These are phyloP conservation scores for Tausonia pullulans DNA, from an alignment of 1,284 basidiomycete genomes.

Conservation along the genomic window DNA sequence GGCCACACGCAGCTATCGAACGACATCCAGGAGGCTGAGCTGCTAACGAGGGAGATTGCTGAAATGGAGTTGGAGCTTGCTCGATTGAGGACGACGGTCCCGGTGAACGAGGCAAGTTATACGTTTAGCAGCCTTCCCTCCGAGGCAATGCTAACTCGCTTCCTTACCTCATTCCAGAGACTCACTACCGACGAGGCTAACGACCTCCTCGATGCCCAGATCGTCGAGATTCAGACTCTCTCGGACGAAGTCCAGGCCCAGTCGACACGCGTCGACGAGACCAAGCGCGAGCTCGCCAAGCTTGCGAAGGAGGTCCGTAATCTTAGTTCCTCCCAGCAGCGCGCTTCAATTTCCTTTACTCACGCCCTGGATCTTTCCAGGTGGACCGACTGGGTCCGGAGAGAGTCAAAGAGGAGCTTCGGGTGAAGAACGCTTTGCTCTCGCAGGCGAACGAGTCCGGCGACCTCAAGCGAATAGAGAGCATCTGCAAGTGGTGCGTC, in stretches of 20 bases:
- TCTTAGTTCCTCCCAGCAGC: background rate
- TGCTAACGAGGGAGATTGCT: conserved; percentile 58
- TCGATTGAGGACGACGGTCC: conserved; percentile 59
- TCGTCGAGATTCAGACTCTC: conserved; percentile 58
- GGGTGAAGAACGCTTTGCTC: conserved; percentile 41
- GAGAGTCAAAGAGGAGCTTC: conserved; percentile 56
- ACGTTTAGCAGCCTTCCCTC: no score
- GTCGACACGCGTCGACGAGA: conserved; percentile 40
- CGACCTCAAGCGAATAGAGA: conserved; percentile 50
- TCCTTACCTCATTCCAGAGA: conserved; percentile 38
- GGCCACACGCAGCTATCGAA: conserved; percentile 21
- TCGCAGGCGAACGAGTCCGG: conserved; percentile 48
- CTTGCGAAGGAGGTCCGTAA: conserved; percentile 42
- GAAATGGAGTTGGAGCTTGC: conserved; percentile 66
- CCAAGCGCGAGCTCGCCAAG: conserved; percentile 48
- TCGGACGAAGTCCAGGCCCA: conserved; percentile 46
- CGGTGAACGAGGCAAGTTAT: no score
- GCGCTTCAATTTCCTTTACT: background rate
- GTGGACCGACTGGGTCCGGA: conserved; percentile 53
- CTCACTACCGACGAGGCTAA: conserved; percentile 61
- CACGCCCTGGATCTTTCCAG: conserved; percentile 13
- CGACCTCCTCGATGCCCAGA: conserved; percentile 56
- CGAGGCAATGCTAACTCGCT: background rate
- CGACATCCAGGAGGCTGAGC: conserved; percentile 46
- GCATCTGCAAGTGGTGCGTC: conserved; percentile 56